These are phyloP conservation scores for Pseudomonodictys pantanalensis DNA, from an alignment of 495 filamentous ascomycete genomes.

Conservation along the genomic window DNA sequence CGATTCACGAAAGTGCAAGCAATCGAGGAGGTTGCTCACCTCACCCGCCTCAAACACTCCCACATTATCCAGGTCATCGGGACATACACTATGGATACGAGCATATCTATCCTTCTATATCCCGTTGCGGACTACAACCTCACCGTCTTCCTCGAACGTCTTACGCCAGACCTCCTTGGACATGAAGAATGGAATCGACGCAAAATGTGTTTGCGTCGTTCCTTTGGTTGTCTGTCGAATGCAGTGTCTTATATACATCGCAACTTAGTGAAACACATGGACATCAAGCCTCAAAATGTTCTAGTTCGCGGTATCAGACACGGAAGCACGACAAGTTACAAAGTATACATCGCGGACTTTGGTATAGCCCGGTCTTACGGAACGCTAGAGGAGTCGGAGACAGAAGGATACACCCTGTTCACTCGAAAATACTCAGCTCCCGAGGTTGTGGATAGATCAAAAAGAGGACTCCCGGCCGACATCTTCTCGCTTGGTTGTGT, in stretches of 20 bases:
- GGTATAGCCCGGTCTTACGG: constrained; percentile 13
- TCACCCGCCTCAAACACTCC: constrained; percentile 18
- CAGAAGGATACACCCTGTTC: constrained; percentile 15
- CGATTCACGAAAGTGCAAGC: constrained; percentile 14
- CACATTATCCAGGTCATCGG: constrained; percentile 32
- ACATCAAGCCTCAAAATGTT: constrained; percentile 33
- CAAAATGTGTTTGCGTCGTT: neutral
- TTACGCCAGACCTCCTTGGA: neutral
- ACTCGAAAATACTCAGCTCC: constrained; percentile 22
- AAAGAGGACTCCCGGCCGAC: constrained; percentile 17
- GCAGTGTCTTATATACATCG: constrained; percentile 20
- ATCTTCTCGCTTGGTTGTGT: constrained; percentile 29
- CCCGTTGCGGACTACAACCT: constrained; percentile 28
- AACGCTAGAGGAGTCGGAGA: constrained; percentile 27
- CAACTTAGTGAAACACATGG: constrained; percentile 28
- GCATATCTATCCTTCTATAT: constrained; percentile 29
- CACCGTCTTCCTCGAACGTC: constrained; percentile 5
- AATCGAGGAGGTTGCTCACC: constrained; percentile 26
- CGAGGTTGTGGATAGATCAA: constrained; percentile 17
- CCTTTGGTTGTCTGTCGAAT: constrained; percentile 19
- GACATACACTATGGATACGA: constrained; percentile 15
- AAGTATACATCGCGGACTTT: constrained; percentile 19
- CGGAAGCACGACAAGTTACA: neutral
- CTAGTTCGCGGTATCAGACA: constrained; percentile 3
- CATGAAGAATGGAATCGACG: neutral